Evolutionary conservation across 768 basidiomycete genomes (phyloP).

Genomic region (Macrolepiota fuliginosa): DNA sequence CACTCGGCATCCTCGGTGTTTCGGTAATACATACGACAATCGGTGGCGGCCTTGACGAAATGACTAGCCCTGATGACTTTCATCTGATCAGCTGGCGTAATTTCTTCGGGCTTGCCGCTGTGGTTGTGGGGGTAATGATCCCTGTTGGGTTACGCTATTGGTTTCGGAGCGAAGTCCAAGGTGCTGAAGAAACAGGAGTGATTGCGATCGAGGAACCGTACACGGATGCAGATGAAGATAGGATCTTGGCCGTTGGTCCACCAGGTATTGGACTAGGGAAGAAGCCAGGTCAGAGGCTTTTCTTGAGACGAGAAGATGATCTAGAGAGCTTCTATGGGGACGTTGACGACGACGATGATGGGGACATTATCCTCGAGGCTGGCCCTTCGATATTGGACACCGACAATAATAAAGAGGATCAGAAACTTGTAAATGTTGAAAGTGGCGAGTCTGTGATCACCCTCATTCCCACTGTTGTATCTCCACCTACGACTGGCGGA

Average conservation of each 20-base stretch:
- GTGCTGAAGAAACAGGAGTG: slow-evolving; percentile 33
- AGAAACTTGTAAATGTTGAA: slow-evolving; percentile 7
- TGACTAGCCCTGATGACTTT: slow-evolving; percentile 93
- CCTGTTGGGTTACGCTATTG: slow-evolving; percentile 87
- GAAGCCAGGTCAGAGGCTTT: slow-evolving; percentile 25
- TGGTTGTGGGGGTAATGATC: slow-evolving; percentile 90
- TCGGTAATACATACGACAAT: slow-evolving; percentile 95
- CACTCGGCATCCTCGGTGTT: slow-evolving; percentile 87
- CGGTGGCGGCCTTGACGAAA: slow-evolving; percentile 88
- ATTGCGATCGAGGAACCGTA: slow-evolving; percentile 21
- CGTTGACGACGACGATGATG: slow-evolving; percentile 50
- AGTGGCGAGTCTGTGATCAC: background rate
- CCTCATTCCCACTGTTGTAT: background rate
- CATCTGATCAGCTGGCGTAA: slow-evolving; percentile 91
- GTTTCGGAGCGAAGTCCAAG: slow-evolving; percentile 63
- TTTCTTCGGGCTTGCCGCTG: slow-evolving; percentile 79
- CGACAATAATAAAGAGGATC: background rate
- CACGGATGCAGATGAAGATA: slow-evolving; percentile 34
- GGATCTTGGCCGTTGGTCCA: slow-evolving; percentile 58
- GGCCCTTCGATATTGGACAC: slow-evolving; percentile 40
- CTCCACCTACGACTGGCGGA: background rate
- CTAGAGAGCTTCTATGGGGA: slow-evolving; percentile 25
- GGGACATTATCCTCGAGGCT: slow-evolving; percentile 72
- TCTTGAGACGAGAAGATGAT: slow-evolving; percentile 35
- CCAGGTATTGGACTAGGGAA: slow-evolving; percentile 39